A percentile compares a stretch with the other conserved stretches of the same genome.
Conservation (phyloP, 1,284 basidiomycete genomes). For the Microbotryum silenes-acaulis region DNA sequence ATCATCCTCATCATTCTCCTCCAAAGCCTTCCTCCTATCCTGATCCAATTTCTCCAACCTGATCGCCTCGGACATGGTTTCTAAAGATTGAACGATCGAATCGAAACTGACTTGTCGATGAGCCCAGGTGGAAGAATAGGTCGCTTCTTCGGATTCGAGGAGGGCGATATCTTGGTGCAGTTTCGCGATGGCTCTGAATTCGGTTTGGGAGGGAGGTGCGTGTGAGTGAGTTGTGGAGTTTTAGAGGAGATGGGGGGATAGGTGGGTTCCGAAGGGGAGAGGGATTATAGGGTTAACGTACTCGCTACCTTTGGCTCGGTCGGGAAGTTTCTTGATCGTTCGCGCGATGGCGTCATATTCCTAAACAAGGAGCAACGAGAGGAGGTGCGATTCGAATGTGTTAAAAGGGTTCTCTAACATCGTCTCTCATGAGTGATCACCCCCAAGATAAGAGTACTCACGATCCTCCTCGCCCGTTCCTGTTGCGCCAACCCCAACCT, state of each 20-base stretch:
- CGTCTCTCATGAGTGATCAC: too few species aligned
- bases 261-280: neutral
- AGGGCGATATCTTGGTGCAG: conserved; percentile 25
- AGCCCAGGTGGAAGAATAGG: conserved; percentile 31
- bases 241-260: neutral
- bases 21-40: too few species aligned
- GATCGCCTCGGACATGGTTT: conserved; percentile 30
- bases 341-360: conserved; percentile 31
- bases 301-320: conserved; percentile 23
- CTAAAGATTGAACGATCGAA: conserved; percentile 27
- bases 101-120: conserved; percentile 27
- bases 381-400: too few species aligned
- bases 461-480: conserved; percentile 30
- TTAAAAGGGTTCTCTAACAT: too few species aligned
- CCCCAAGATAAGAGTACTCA: too few species aligned
- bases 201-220: too few species aligned
- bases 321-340: conserved; percentile 21
- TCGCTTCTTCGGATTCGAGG: conserved; percentile 20
- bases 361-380: too few species aligned
- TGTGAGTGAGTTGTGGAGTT: neutral
- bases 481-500: conserved; percentile 20
- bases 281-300: conserved; percentile 1
- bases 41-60: conserved; percentile 6
- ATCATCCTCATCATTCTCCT: too few species aligned
- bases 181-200: conserved; percentile 21